These are phyloP conservation scores for Pseudofabraea citricarpa DNA, from an alignment of 2,329 filamentous ascomycete genomes.

Conservation along the genomic window DNA sequence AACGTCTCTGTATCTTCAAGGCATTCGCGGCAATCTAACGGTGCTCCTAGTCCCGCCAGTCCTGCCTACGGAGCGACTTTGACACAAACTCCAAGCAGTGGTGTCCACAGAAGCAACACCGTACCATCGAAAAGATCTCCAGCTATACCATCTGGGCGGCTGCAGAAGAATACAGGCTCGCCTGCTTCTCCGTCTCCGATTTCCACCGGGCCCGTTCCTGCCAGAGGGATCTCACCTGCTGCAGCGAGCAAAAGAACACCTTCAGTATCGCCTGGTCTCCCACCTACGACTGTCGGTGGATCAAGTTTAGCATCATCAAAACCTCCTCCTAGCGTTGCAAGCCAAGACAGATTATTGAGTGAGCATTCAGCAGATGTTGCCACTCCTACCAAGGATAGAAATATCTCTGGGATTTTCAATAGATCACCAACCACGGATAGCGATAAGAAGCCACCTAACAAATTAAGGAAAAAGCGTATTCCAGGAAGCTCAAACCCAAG, in stretches of 20 bases:
- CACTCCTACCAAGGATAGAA: constrained; percentile 56
- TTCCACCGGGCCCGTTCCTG: constrained; percentile 22
- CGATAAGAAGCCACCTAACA: constrained; percentile 75
- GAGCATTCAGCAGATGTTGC: constrained; percentile 9
- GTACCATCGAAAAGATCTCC: constrained; percentile 88
- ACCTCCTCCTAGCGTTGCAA: constrained; percentile 32
- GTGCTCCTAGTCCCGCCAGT: constrained; percentile 64
- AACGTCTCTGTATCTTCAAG: constrained; percentile 93
- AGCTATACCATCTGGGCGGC: constrained; percentile 61
- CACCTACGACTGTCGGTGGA: constrained; percentile 12
- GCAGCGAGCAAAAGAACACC: constrained; percentile 12
- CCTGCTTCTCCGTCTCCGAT: constrained; percentile 43
- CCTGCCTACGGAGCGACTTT: constrained; percentile 51
- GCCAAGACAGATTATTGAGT: constrained; percentile 41
- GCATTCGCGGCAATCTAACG: constrained; percentile 71
- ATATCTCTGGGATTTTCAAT: constrained; percentile 65
- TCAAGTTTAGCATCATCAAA: constrained; percentile 19
- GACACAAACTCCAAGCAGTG: constrained; percentile 47
- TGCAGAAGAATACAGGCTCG: constrained; percentile 52
- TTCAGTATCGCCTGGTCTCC: constrained; percentile 17
- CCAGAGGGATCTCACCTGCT: constrained; percentile 18
- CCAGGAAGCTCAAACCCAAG: constrained; percentile 76
- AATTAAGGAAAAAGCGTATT: constrained; percentile 79
- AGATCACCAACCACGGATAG: constrained; percentile 58
- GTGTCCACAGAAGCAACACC: constrained; percentile 81